phyloP scores from a whole-genome alignment of 148 eudicot genomes.

The Talinum fruticosum region DNA sequence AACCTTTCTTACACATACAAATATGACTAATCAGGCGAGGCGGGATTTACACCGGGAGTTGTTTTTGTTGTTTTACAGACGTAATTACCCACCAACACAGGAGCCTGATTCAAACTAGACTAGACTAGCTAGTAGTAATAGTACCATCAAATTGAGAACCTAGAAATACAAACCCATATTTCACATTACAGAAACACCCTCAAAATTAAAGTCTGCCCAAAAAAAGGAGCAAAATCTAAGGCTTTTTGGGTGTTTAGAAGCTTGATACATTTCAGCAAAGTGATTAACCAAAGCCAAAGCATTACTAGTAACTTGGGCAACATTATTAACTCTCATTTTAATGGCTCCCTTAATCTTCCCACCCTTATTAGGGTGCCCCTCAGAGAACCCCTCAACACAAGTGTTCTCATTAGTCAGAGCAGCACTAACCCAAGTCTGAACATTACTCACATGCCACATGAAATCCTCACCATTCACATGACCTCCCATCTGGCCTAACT shows the following conservation, averaged over 20 bases:
- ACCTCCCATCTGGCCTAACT: slow-evolving; percentile 40
- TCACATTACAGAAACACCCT: neutral
- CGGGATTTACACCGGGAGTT: neutral
- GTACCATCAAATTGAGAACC: no score
- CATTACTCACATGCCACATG: slow-evolving; percentile 55
- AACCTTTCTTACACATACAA: slow-evolving; percentile 8
- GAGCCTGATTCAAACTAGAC: neutral
- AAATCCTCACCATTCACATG: slow-evolving; percentile 37
- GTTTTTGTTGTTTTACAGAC: neutral
- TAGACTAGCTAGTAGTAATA: neutral
- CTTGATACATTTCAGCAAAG: slow-evolving; percentile 28
- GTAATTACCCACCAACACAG: neutral
- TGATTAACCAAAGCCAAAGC: slow-evolving; percentile 60
- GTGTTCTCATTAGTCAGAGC: slow-evolving; percentile 53
- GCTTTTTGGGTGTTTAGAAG: neutral
- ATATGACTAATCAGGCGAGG: neutral
- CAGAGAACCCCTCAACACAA: slow-evolving; percentile 55
- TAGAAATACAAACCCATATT: neutral
- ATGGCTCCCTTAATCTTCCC: slow-evolving; percentile 28
- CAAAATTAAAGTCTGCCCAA: neutral
- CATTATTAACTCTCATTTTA: slow-evolving; percentile 29
- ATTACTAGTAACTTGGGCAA: slow-evolving; percentile 53
- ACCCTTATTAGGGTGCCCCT: slow-evolving; percentile 24
- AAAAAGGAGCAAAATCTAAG: neutral
- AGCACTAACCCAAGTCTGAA: slow-evolving; percentile 69